Base-by-base conservation (phyloP, 768 basidiomycete genomes). In the Austroboletus eburneus region DNA sequence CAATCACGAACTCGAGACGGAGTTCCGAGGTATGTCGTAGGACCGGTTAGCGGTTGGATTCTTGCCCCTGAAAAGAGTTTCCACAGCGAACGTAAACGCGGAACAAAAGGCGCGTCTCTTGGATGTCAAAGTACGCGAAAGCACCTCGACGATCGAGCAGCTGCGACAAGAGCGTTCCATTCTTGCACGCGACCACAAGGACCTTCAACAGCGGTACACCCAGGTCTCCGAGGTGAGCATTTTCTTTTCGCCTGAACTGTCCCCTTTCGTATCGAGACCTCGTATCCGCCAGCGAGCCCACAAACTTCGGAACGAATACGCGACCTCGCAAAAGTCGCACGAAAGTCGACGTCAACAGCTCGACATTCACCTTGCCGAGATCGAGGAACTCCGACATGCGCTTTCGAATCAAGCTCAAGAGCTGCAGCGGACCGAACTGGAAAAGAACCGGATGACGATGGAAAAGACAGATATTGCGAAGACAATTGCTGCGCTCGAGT, bases 81-180 rank as follows among this genome's bases (percentile, higher is more conserved):
- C 8, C 12, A 36, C 50, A 87, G 87, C 68, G 45, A 88, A 84
- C 46, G 69, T 72, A 30, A 84, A 75, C 17, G 79, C 72, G 3
- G 90, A 90, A 55, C 85, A 90, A 58, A 87, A 83, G 55, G 80
- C 81, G 16, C 79, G 84, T 13, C 67, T 80, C 16, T 74, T 91
- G 12, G 83, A 87, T 61, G 69, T 66, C 37, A 83, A 78, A 46
- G 81, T 88, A 10, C 66, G 74, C 10, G 84, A 87, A 64, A 92
- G 90, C 48, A 66, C 72, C 0, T 77, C 80, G 48, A 77, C 79
- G 3, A 86, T 91, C 39, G 80, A 88, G 22, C 79, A 85, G 24
- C 70, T 93, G 25, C 79, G 91, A 18, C 78, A 85, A 50, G 91
- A 93, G 57, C 84, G 88, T 4, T 76, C 83, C 23, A 61, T 83